Percentiles rank a stretch among this genome's conserved stretches.
Evolutionary conservation across 1,284 basidiomycete genomes (phyloP).

Genomic region (Trichosporon ovoides): DNA sequence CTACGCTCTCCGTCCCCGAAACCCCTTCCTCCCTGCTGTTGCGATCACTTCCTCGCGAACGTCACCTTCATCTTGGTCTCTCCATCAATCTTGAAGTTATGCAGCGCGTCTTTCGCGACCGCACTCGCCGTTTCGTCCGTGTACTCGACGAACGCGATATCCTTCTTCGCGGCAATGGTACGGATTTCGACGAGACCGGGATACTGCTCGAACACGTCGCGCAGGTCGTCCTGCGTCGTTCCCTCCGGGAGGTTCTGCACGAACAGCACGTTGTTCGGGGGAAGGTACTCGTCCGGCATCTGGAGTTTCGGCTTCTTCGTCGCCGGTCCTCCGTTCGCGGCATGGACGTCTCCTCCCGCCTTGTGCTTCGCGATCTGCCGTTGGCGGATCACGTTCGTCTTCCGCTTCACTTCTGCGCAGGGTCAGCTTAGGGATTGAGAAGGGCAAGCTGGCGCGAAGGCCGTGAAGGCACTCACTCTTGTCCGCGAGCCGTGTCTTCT

Average conservation of each 20-base stretch:
- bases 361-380: slow-evolving; percentile 74
- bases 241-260: slow-evolving; percentile 89
- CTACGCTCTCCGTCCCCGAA: no score
- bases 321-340: slow-evolving; percentile 6
- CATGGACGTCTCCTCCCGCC: slow-evolving; percentile 52
- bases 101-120: slow-evolving; percentile 84
- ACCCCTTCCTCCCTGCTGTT: no score
- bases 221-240: slow-evolving; percentile 79
- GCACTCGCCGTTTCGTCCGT: slow-evolving; percentile 82
- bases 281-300: slow-evolving; percentile 99
- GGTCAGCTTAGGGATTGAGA: background rate
- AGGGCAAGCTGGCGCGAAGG: background rate
- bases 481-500: slow-evolving; percentile 63
- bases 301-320: slow-evolving; percentile 62
- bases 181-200: slow-evolving; percentile 90
- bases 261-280: slow-evolving; percentile 98
- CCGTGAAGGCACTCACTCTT: slow-evolving; percentile 68
- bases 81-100: slow-evolving; percentile 86
- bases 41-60: slow-evolving; percentile 13
- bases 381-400: slow-evolving; percentile 77
- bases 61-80: slow-evolving; percentile 19
- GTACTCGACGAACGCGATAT: slow-evolving; percentile 95
- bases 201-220: slow-evolving; percentile 84
- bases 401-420: slow-evolving; percentile 68
- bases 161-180: slow-evolving; percentile 89